A percentile compares a stretch with the other conserved stretches of the same genome.
Conservation (phyloP, 202 grass and related monocot genomes). For the Musa balbisiana region DNA sequence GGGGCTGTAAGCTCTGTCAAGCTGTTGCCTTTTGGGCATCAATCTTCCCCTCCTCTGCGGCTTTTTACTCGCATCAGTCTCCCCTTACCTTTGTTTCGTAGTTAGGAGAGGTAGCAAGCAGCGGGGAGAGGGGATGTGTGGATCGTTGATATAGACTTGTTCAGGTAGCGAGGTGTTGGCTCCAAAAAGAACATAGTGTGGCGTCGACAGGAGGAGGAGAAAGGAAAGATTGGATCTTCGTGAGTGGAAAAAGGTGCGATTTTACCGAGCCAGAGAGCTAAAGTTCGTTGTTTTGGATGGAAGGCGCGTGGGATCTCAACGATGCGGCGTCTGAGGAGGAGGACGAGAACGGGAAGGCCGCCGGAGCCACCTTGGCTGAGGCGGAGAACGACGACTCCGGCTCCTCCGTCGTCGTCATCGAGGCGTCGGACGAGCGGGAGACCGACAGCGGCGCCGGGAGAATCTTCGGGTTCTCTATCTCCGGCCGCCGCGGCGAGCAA, state of each 20-base stretch:
- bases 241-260: background rate
- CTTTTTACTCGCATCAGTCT: background rate
- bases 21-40: constrained; percentile 8
- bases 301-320: constrained; percentile 6
- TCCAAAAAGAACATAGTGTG: background rate
- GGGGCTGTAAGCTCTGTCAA: background rate
- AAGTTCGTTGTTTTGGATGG: background rate
- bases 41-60: background rate
- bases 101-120: background rate
- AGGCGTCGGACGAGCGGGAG: background rate
- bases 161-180: background rate
- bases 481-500: constrained; percentile 8
- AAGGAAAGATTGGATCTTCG: background rate
- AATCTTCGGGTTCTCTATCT: constrained; percentile 33
- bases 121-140: background rate
- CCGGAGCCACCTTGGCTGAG: background rate
- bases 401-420: constrained; percentile 1
- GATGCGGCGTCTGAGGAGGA: background rate
- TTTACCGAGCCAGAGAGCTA: background rate
- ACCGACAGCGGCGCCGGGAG: background rate
- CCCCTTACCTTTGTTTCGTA: background rate
- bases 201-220: background rate
- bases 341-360: constrained; percentile 6
- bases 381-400: background rate
- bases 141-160: background rate